Conservation (phyloP, 208 protist genomes). For the Acanthamoeba quina region DNA sequence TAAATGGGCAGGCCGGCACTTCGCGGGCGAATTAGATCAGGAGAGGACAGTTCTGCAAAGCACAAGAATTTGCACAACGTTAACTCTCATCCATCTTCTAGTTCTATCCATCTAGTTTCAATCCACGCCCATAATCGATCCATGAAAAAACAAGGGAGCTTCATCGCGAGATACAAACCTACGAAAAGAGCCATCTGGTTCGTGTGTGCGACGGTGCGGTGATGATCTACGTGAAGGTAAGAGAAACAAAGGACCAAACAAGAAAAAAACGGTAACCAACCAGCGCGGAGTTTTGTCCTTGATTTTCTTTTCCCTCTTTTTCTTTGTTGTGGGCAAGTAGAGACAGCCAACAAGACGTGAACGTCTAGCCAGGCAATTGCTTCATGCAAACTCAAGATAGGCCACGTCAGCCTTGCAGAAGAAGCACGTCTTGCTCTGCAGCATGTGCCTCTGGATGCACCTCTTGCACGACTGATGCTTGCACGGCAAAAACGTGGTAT, state of each 20-base stretch:
- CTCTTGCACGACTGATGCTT: conserved; percentile 75
- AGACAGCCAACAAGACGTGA: background rate
- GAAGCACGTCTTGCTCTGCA: conserved; percentile 73
- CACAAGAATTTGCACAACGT: background rate
- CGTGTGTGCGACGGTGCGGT: background rate
- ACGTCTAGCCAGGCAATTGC: too few species aligned
- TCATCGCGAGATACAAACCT: conserved; percentile 2
- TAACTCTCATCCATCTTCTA: background rate
- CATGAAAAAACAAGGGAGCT: background rate
- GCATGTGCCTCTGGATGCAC: conserved; percentile 75
- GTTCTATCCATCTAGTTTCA: background rate
- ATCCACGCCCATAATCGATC: background rate
- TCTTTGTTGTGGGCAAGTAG: background rate
- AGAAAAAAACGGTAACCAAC: background rate
- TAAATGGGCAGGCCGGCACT: conserved; percentile 33
- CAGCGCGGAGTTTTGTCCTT: background rate
- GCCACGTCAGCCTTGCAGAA: conserved; percentile 75
- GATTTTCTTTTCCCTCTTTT: background rate
- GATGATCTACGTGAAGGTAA: background rate
- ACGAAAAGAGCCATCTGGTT: conserved; percentile 61
- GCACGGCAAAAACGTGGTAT: conserved; percentile 70
- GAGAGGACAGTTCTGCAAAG: background rate
- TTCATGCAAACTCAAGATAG: background rate
- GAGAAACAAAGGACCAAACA: background rate
- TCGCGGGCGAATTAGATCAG: background rate